Evolutionary conservation across 1,139 yeast genomes (phyloP).

Genomic region (Suhomyces yuchorum): DNA sequence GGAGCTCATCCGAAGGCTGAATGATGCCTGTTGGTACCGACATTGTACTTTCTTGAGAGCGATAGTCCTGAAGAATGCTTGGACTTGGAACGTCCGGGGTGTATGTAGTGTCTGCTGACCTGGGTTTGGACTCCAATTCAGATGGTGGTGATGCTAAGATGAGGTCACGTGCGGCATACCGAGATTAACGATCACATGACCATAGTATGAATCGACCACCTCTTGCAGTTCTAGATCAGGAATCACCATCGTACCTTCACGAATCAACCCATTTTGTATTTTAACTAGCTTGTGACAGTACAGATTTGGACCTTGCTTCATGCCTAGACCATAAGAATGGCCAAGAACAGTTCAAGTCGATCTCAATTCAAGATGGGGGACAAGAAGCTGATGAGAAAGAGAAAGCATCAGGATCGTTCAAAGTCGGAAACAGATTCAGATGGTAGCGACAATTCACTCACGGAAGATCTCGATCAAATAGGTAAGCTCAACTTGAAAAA

Average conservation of each 20-base stretch:
- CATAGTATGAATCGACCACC: not conserved
- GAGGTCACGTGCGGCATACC: not conserved
- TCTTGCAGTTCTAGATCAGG: not conserved
- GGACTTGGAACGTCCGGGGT: too few species aligned
- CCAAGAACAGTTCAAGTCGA: not conserved
- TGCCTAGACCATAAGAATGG: not conserved
- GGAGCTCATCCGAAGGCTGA: conserved; percentile 7
- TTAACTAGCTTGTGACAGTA: not conserved
- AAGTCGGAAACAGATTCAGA: conserved; percentile 5
- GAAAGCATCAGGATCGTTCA: conserved; percentile 1
- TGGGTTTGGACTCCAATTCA: not conserved
- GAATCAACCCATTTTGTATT: not conserved
- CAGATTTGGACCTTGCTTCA: not conserved
- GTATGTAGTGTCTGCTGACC: too few species aligned
- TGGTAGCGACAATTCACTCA: conserved; percentile 38
- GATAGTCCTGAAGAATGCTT: too few species aligned
- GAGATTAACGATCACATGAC: conserved; percentile 1
- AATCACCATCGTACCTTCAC: not conserved
- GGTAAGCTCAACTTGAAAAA: conserved; percentile 38
- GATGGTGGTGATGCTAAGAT: not conserved
- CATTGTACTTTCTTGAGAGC: too few species aligned
- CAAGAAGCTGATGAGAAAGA: conserved; percentile 3
- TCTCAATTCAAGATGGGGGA: not conserved
- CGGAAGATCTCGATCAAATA: conserved; percentile 48
- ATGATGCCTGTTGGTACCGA: not conserved